Base-by-base conservation (phyloP, 1,139 yeast species). In the Diutina pseudorugosa region DNA sequence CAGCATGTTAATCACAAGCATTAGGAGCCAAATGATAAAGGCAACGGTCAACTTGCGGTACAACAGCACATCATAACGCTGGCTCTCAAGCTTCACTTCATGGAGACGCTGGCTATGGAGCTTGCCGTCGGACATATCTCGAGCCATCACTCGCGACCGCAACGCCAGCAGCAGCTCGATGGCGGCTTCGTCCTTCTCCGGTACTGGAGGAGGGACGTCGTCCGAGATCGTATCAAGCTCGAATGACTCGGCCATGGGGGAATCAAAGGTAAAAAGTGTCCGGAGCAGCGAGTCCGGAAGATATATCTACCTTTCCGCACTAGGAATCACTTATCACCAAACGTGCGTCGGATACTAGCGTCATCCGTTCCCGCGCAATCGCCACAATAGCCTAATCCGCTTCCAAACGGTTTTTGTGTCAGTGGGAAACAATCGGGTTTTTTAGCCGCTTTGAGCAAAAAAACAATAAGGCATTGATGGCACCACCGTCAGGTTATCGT, bases 1-100 rank as follows among this genome's bases (percentile, higher is more conserved):
- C 40, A 27, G 41, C 40, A 45, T 16, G 49, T 45, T 45, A 18
- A 45, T 23, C n/a, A 27, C 36, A 16, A 45, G 40, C 49, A 45
- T 45, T 41, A 27, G n/a, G n/a, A 45, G 20, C 49, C 49, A 45
- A 3, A 45, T 4, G n/a, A 25, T 18, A 18, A 45, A 45, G 20
- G 27, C 7, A n/a, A 27, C 16, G n/a, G 16, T 18, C 20, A 45
- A n/a, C 11, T 45, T 45, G 4, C 49, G 20, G 41, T 12, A 45
- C n/a, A 45, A 27, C 20, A 5, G 21, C n/a, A 11, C 12, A 21
- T 45, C 49, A 16, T 23, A 11, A 14, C 30, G 49, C 27, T 45
- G 49, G 20, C 40, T 23, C 12, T 45, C 8, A n/a, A 45, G 41
- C 18, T 45, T 45, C n/a, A 25, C 49, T 9, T 16, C 20, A 16